A percentile compares a stretch with the other conserved stretches of the same genome.
Conservation (phyloP, 179 eudicot species). For the Vitellaria paradoxa region DNA sequence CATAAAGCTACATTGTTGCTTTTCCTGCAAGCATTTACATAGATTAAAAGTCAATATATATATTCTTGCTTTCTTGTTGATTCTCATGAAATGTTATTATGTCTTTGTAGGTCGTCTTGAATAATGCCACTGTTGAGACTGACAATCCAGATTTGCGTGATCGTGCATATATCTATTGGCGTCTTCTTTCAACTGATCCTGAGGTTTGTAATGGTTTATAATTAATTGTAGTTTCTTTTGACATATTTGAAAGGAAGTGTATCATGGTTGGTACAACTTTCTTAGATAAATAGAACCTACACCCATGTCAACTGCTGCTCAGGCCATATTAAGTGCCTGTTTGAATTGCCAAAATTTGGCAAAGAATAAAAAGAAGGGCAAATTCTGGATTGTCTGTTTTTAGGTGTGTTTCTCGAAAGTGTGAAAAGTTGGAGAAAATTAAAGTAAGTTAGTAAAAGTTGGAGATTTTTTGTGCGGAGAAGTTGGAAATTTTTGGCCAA, state of each 20-base stretch:
- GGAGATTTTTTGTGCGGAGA: too few species aligned
- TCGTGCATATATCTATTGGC: constrained; percentile 99
- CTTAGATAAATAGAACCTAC: too few species aligned
- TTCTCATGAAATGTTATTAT: constrained; percentile 7
- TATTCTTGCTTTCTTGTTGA: background rate
- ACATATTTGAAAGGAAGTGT: background rate
- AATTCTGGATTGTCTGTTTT: too few species aligned
- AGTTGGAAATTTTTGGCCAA: too few species aligned
- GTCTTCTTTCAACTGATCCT: constrained; percentile 98
- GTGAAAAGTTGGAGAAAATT: too few species aligned
- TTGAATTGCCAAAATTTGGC: too few species aligned
- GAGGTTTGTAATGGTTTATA: constrained; percentile 51
- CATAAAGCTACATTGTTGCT: background rate
- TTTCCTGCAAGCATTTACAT: background rate
- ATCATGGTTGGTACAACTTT: too few species aligned
- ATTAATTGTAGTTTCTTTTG: background rate
- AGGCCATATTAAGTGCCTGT: too few species aligned
- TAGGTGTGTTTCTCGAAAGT: too few species aligned
- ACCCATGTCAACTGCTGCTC: background rate
- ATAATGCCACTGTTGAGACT: constrained; percentile 98
- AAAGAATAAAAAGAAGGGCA: too few species aligned
- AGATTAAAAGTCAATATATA: too few species aligned
- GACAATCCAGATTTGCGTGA: constrained; percentile 99
- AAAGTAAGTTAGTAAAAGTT: too few species aligned
- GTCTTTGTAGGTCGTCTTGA: constrained; percentile 76